Conservation (phyloP, 2,329 filamentous ascomycete species). For the Rutstroemia sp. region DNA sequence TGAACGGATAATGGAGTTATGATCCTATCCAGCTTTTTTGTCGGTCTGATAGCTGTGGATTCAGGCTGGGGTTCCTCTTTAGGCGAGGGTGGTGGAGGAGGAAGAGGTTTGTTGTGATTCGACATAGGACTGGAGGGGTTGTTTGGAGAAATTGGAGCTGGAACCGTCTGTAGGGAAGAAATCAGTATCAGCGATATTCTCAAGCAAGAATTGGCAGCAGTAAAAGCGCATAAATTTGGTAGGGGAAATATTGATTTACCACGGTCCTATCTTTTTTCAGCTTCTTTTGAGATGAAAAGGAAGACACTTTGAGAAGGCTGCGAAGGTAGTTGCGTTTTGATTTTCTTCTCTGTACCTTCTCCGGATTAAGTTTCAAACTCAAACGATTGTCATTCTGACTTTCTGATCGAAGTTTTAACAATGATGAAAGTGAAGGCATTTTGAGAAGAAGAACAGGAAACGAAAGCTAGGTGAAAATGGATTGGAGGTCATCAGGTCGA, state of each 20-base stretch:
- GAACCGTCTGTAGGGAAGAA: background rate
- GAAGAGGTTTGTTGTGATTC: slow-evolving; percentile 50
- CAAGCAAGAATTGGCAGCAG: slow-evolving; percentile 10
- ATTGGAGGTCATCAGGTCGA: slow-evolving; percentile 9
- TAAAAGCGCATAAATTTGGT: background rate
- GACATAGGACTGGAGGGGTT: slow-evolving; percentile 19
- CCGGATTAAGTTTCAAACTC: slow-evolving; percentile 13
- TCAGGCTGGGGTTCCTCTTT: slow-evolving; percentile 36
- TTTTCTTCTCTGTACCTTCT: slow-evolving; percentile 25
- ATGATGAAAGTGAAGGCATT: slow-evolving; percentile 27
- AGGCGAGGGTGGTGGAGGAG: slow-evolving; percentile 38
- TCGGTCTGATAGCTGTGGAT: slow-evolving; percentile 23
- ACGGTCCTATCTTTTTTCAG: slow-evolving; percentile 12
- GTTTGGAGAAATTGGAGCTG: slow-evolving; percentile 7
- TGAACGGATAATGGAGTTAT: slow-evolving; percentile 51
- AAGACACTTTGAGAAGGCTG: slow-evolving; percentile 26
- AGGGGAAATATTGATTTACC: slow-evolving; percentile 7
- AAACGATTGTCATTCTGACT: slow-evolving; percentile 15
- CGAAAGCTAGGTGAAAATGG: background rate
- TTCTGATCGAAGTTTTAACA: slow-evolving; percentile 19
- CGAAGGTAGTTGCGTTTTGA: slow-evolving; percentile 31
- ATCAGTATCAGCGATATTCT: slow-evolving; percentile 8
- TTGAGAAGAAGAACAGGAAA: slow-evolving; percentile 6
- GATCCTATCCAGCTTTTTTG: slow-evolving; percentile 41
- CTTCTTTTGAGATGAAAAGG: slow-evolving; percentile 9